A percentile compares a stretch with the other conserved stretches of the same genome.
These are phyloP conservation scores for Tetratostichococcus sp. DNA, from an alignment of 139 green algal species.

Conservation along the genomic window DNA sequence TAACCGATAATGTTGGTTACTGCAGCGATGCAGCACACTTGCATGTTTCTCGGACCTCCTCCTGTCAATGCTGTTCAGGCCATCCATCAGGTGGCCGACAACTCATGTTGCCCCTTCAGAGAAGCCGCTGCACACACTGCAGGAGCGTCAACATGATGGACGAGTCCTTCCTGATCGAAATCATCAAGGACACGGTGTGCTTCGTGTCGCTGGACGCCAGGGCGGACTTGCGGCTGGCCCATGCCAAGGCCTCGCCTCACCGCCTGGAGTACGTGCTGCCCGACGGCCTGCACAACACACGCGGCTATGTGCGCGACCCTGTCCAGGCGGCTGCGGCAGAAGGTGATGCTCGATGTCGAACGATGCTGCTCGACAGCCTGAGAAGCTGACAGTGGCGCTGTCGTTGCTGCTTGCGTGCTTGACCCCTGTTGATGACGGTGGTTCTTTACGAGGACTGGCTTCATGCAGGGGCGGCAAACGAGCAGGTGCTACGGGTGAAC, in stretches of 20 bases:
- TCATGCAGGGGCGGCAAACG: conserved; percentile 1
- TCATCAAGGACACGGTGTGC: conserved; percentile 88
- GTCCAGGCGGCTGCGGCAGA: conserved; percentile 1
- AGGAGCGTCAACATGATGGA: conserved; percentile 94
- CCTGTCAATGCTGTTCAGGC: too few species aligned
- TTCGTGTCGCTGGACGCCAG: conserved; percentile 70
- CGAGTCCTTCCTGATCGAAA: conserved; percentile 88
- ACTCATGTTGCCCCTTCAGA: too few species aligned
- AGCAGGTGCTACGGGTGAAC: conserved; percentile 79
- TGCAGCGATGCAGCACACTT: too few species aligned
- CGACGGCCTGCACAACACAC: conserved; percentile 80
- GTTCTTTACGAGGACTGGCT: too few species aligned
- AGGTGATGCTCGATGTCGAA: background rate
- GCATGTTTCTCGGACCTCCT: too few species aligned
- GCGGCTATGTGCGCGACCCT: conserved; percentile 65
- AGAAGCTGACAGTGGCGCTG: too few species aligned
- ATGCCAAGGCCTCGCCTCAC: conserved; percentile 38
- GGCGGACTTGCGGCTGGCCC: conserved; percentile 41
- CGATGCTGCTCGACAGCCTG: too few species aligned
- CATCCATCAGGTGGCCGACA: too few species aligned
- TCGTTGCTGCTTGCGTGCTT: too few species aligned
- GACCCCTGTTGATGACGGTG: background rate
- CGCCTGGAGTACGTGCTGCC: conserved; percentile 85
- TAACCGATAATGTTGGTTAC: background rate
- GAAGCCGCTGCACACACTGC: too few species aligned